Percentiles rank a stretch among this genome's conserved stretches.
These are phyloP conservation scores for Ascoidea asiatica DNA, from an alignment of 805 yeast species.

Conservation along the genomic window DNA sequence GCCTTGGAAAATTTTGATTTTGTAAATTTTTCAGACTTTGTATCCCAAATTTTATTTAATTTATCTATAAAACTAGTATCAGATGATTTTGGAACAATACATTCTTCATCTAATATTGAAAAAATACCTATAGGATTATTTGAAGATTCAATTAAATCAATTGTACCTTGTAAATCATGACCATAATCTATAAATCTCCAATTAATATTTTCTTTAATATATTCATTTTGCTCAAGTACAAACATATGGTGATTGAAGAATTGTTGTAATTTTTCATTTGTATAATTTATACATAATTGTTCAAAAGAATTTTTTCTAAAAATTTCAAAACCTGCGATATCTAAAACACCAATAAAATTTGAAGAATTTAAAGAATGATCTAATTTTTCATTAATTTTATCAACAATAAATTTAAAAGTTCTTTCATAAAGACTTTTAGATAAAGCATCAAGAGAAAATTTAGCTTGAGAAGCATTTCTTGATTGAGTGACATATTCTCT, in stretches of 20 bases:
- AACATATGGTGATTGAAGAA: conserved; percentile 96
- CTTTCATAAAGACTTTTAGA: conserved; percentile 81
- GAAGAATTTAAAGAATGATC: conserved; percentile 27
- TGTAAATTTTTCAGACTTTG: conserved; percentile 40
- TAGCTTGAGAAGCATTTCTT: conserved; percentile 67
- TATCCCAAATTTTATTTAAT: conserved; percentile 50
- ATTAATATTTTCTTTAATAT: conserved; percentile 80
- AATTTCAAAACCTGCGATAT: conserved; percentile 96
- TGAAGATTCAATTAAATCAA: conserved; percentile 73
- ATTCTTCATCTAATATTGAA: conserved; percentile 85
- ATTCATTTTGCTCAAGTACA: conserved; percentile 94
- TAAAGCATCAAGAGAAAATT: conserved; percentile 70
- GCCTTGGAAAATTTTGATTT: conserved; percentile 68
- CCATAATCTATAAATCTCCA: conserved; percentile 98
- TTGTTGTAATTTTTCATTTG: conserved; percentile 93
- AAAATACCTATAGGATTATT: conserved; percentile 64
- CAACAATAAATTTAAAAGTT: conserved; percentile 65
- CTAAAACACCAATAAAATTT: conserved; percentile 84
- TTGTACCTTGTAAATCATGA: conserved; percentile 85
- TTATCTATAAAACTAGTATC: conserved; percentile 77
- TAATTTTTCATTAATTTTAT: conserved; percentile 58
- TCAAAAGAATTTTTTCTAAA: conserved; percentile 90
- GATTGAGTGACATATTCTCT: conserved; percentile 73
- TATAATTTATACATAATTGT: conserved; percentile 94
- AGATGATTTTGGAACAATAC: conserved; percentile 83